Percentiles rank a stretch among this genome's conserved stretches.
These are phyloP conservation scores for Chrysanthemum makinoi DNA, from an alignment of 129 eudicot genomes.

Conservation along the genomic window DNA sequence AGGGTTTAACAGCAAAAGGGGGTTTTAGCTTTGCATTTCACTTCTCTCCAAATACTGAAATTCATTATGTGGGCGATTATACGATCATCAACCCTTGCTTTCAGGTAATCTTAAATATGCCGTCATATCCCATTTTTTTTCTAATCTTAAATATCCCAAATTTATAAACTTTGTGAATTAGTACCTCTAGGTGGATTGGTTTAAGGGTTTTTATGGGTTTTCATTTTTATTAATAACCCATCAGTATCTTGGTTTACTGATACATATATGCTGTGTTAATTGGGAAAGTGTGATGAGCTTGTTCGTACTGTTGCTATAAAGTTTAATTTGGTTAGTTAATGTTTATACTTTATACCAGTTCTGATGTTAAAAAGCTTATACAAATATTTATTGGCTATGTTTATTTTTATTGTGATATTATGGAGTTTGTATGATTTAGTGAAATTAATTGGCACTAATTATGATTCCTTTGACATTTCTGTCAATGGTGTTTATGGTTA, in stretches of 20 bases:
- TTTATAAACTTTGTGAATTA: not conserved
- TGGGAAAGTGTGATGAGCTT: not conserved
- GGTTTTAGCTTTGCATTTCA: slow-evolving; percentile 22
- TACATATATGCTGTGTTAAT: not conserved
- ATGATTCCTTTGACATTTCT: too few species aligned
- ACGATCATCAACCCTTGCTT: slow-evolving; percentile 24
- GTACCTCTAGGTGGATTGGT: not conserved
- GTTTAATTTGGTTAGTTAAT: too few species aligned
- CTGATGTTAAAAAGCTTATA: too few species aligned
- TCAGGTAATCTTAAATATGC: slow-evolving; percentile 13
- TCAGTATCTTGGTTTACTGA: not conserved
- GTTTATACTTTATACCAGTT: too few species aligned
- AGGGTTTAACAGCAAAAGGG: slow-evolving; percentile 33
- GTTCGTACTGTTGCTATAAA: too few species aligned
- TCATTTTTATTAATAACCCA: not conserved
- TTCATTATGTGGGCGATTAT: slow-evolving; percentile 31
- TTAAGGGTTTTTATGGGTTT: slow-evolving; percentile 5
- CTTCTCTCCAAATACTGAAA: slow-evolving; percentile 3
- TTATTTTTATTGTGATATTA: too few species aligned
- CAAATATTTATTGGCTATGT: too few species aligned
- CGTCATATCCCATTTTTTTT: not conserved
- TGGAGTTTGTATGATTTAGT: too few species aligned
- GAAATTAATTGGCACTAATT: too few species aligned
- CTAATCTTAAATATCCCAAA: slow-evolving; percentile 5
- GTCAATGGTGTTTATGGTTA: too few species aligned